A percentile compares a stretch with the other conserved stretches of the same genome.
These are phyloP conservation scores for Pichia californica DNA, from an alignment of 805 yeast species.

Conservation along the genomic window DNA sequence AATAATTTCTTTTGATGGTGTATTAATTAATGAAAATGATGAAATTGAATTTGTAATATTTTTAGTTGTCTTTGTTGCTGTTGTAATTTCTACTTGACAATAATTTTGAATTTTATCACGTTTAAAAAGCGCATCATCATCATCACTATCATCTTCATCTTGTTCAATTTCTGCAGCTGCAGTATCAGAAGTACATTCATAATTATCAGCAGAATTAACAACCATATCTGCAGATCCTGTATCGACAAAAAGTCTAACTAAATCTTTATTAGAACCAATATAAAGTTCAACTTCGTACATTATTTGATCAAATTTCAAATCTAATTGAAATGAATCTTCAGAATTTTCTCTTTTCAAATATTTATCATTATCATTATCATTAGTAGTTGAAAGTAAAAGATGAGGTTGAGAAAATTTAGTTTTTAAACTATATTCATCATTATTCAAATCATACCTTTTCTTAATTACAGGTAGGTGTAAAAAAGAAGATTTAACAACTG, in stretches of 20 bases:
- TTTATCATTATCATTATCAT: slow-evolving; percentile 1
- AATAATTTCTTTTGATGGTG: too few species aligned
- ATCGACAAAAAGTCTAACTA: slow-evolving; percentile 46
- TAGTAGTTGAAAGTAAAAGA: too few species aligned
- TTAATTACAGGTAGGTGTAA: neutral
- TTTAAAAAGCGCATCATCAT: neutral
- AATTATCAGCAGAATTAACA: slow-evolving; percentile 33
- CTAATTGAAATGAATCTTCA: slow-evolving; percentile 1
- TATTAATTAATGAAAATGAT: too few species aligned
- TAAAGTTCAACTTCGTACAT: slow-evolving; percentile 33
- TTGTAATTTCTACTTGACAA: neutral
- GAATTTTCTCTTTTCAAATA: slow-evolving; percentile 2
- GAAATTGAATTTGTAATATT: too few species aligned
- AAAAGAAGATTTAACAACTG: neutral
- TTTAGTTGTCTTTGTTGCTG: too few species aligned
- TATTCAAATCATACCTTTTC: neutral
- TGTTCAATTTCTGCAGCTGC: too few species aligned
- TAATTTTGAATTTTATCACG: neutral
- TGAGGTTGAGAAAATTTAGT: slow-evolving; percentile 1
- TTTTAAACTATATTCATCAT: neutral
- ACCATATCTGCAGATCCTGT: slow-evolving; percentile 68
- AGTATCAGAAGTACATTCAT: too few species aligned
- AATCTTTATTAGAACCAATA: slow-evolving; percentile 50
- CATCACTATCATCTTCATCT: neutral
- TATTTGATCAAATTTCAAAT: slow-evolving; percentile 8